Evolutionary conservation across 73 alveolate species (phyloP), one percentile per base, ranked within the genome.

Genomic region (Stentor roeselii): DNA sequence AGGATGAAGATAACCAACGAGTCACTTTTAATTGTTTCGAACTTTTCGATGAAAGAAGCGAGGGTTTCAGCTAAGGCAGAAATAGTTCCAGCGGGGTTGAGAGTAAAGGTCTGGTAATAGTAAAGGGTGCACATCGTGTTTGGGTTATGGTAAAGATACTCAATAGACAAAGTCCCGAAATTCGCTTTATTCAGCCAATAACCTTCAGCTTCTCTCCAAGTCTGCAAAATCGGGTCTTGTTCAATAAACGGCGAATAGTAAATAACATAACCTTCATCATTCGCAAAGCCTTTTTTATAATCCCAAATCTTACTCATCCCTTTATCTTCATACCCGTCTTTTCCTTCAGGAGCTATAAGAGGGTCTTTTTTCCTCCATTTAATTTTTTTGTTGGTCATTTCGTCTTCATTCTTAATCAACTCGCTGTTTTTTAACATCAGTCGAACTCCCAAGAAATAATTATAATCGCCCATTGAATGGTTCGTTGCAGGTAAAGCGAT

Each of bases 371-470:
- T 39, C 2, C 21, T 21, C 32, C 3, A 75, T 3, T 60, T 42
- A 27, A 14, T 77, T n/a, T 59, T 60, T 31, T 58, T 38, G 2
- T 84, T 42, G 15, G 84, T 36, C 39, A 39, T 83, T 21, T 21
- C 42, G 21, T 36, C 14, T 27, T 31, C 36, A 15, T 76, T 34
- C 74, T 76, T 2, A 21, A 21, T n/a, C 1, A 60, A n/a, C 11
- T 36, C 60, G 0, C 86, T 86, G 39, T 76, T 35, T 27, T 60
- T 40, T 11, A 87, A 75, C 32, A 92, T 84, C 6, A 88, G 39
- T 30, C 94, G 32, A 90, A 88, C 76, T 40, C 96, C 94, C 2
- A 80, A 87, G 42, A 88, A 60, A 76, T 85, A 88, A 60, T 88
- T 88, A 75, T 75, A 59, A 32, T 76, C 75, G 59, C 61, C 36